Evolutionary conservation across 495 filamentous ascomycete genomes (phyloP).

Genomic region (Evansstolkia leycettana): DNA sequence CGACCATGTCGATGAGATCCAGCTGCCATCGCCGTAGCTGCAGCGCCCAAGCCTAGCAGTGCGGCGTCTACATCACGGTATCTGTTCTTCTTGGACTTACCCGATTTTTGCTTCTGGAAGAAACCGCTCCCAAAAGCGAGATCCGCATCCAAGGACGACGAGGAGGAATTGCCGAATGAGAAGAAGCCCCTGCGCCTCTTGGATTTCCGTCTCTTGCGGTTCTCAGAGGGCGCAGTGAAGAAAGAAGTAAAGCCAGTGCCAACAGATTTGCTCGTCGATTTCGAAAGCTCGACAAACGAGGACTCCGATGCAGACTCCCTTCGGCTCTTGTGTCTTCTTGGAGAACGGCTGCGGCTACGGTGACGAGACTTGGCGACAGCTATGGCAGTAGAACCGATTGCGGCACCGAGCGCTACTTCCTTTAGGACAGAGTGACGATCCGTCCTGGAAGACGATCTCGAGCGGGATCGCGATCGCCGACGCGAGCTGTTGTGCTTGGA

Average conservation of each 20-base stretch:
- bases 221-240: slow-evolving; percentile 37
- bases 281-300: slow-evolving; percentile 18
- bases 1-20: slow-evolving; percentile 16
- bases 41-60: slow-evolving; percentile 42
- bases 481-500: slow-evolving; percentile 2
- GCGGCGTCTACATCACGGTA: slow-evolving; percentile 40
- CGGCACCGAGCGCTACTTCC: slow-evolving; percentile 32
- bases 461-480: no score
- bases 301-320: slow-evolving; percentile 26
- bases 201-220: slow-evolving; percentile 27
- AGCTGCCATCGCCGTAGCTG: slow-evolving; percentile 43
- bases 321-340: slow-evolving; percentile 14
- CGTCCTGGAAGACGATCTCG: slow-evolving; percentile 29
- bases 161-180: slow-evolving; percentile 46
- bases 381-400: slow-evolving; percentile 29
- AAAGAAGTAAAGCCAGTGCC: slow-evolving; percentile 26
- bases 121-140: slow-evolving; percentile 36
- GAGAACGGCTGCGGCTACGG: slow-evolving; percentile 14
- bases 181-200: slow-evolving; percentile 44
- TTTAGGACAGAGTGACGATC: slow-evolving; percentile 26
- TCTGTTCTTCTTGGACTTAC: slow-evolving; percentile 22
- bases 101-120: slow-evolving; percentile 15
- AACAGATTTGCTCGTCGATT: slow-evolving; percentile 15
- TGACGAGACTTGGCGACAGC: slow-evolving; percentile 19
- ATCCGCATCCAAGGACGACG: slow-evolving; percentile 44